These are phyloP conservation scores for Yamadazyma sp. DNA, from an alignment of 805 yeast species.

Conservation along the genomic window DNA sequence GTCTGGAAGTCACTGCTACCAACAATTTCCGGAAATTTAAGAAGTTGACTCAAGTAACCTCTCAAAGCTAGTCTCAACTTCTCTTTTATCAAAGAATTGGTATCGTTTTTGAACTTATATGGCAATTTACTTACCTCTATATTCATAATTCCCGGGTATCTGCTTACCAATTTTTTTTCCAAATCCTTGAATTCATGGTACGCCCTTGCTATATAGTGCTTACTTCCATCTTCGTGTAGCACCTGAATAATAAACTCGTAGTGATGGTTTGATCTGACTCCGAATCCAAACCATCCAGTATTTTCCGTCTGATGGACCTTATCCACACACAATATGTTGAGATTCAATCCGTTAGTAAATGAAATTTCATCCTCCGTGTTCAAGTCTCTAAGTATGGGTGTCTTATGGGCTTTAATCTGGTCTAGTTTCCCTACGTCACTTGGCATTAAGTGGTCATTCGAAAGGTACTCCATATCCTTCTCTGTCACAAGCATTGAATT, in stretches of 20 bases:
- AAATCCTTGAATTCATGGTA: constrained; percentile 69
- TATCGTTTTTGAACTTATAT: constrained; percentile 44
- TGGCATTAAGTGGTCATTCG: constrained; percentile 31
- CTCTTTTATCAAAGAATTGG: constrained; percentile 58
- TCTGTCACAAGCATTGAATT: constrained; percentile 71
- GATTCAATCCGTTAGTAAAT: constrained; percentile 52
- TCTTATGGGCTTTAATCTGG: constrained; percentile 19
- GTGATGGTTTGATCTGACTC: constrained; percentile 20
- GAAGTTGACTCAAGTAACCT: constrained; percentile 60
- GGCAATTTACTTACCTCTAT: constrained; percentile 56
- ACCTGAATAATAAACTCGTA: constrained; percentile 53
- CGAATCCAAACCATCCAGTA: constrained; percentile 12
- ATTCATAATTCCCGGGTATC: constrained; percentile 62
- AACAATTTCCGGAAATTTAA: constrained; percentile 54
- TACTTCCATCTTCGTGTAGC: constrained; percentile 20
- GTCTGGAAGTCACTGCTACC: constrained; percentile 50
- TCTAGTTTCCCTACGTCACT: constrained; percentile 39
- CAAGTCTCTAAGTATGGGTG: constrained; percentile 10
- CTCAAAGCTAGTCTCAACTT: constrained; percentile 74
- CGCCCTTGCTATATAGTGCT: constrained; percentile 55
- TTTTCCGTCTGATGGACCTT: background rate
- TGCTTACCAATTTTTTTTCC: constrained; percentile 48
- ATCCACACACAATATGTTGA: constrained; percentile 60
- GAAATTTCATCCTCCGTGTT: constrained; percentile 18
- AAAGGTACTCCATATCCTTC: constrained; percentile 52